A percentile compares a stretch with the other conserved stretches of the same genome.
phyloP scores from a whole-genome alignment of 805 yeast species.

The Metschnikowia noctiluminum region DNA sequence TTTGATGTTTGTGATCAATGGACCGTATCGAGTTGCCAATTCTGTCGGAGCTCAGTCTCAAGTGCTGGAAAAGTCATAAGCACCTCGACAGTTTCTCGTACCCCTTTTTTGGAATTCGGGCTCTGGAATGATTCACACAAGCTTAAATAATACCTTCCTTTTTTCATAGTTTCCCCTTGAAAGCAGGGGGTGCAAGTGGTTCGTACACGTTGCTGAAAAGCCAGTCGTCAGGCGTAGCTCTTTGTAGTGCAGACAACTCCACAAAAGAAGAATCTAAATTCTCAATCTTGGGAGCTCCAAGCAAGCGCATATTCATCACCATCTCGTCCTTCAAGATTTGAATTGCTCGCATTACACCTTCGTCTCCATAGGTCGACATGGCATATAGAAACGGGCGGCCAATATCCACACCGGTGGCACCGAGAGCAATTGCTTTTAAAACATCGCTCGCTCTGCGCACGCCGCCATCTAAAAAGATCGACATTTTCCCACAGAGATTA shows the following conservation, averaged over 20 bases:
- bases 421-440: conserved; percentile 71
- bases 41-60: no score
- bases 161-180: conserved; percentile 30
- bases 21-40: no score
- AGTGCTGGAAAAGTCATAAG: no score
- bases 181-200: conserved; percentile 50
- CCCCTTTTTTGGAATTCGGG: no score
- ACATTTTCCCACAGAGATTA: conserved; percentile 48
- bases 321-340: conserved; percentile 60
- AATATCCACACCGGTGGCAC: conserved; percentile 73
- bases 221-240: conserved; percentile 51
- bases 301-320: conserved; percentile 59
- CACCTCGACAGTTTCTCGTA: no score
- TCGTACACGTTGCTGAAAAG: conserved; percentile 56
- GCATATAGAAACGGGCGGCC: conserved; percentile 78
- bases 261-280: conserved; percentile 55
- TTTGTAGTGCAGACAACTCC: conserved; percentile 47
- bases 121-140: no score
- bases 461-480: conserved; percentile 74
- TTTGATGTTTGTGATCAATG: no score
- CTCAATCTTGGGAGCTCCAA: conserved; percentile 53
- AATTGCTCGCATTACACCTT: conserved; percentile 64
- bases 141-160: no score
- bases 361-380: conserved; percentile 76
- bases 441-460: conserved; percentile 73